These are phyloP conservation scores for Larix kaempferi DNA, from an alignment of 75 land plant species.

Conservation along the genomic window DNA sequence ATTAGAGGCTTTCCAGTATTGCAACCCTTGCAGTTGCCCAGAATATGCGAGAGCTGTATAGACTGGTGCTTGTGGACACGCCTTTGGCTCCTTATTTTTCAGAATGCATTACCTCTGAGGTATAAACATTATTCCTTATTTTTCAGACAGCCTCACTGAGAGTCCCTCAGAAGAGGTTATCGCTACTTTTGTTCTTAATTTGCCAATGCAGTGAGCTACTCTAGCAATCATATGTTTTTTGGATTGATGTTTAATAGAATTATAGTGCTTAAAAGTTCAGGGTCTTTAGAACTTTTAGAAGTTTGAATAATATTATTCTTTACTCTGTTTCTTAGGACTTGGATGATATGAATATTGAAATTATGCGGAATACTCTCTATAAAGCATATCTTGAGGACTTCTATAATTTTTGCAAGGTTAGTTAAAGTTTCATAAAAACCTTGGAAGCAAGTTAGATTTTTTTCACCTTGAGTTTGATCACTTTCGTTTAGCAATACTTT, in stretches of 20 bases:
- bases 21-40: conserved; percentile 25
- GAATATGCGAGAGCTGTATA: conserved; percentile 20
- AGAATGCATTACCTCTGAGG: conserved; percentile 80
- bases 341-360: conserved; percentile 29
- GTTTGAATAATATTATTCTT: not conserved
- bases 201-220: conserved; percentile 2
- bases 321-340: conserved; percentile 10
- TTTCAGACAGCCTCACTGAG: not conserved
- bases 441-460: not conserved
- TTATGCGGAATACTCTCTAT: conserved; percentile 11
- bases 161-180: not conserved
- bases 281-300: not conserved
- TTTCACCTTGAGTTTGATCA: not conserved
- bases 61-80: conserved; percentile 21
- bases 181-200: not conserved
- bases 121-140: conserved; percentile 15
- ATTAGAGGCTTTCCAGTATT: conserved; percentile 12
- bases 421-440: not conserved
- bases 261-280: too few relatives aligned
- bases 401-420: conserved; percentile 18
- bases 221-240: not conserved
- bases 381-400: conserved; percentile 20
- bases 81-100: conserved; percentile 33
- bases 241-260: too few relatives aligned
- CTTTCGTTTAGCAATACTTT: not conserved